phyloP scores from a whole-genome alignment of 1,139 yeast species.

The Debaryomyces psychrophilus region DNA sequence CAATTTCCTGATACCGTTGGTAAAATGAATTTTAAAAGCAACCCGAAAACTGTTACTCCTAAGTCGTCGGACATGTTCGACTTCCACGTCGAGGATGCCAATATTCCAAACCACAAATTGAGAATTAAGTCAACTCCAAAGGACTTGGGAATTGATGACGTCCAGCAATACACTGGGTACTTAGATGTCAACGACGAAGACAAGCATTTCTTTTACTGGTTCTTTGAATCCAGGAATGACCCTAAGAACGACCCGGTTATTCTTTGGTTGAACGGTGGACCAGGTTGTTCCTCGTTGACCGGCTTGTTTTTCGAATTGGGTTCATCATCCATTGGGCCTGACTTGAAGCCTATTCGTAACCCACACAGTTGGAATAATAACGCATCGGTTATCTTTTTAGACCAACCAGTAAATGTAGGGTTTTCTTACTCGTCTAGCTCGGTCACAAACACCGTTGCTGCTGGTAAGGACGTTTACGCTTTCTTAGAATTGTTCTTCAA shows the following conservation, averaged over 20 bases:
- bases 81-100: slow-evolving; percentile 49
- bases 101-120: slow-evolving; percentile 58
- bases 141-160: slow-evolving; percentile 71
- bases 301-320: slow-evolving; percentile 51
- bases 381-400: slow-evolving; percentile 50
- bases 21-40: slow-evolving; percentile 50
- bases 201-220: slow-evolving; percentile 64
- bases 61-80: slow-evolving; percentile 52
- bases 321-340: slow-evolving; percentile 40
- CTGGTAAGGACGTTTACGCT: slow-evolving; percentile 91
- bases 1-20: slow-evolving; percentile 57
- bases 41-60: slow-evolving; percentile 48
- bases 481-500: slow-evolving; percentile 87
- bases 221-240: slow-evolving; percentile 49
- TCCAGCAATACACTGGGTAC: slow-evolving; percentile 85
- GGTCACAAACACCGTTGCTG: slow-evolving; percentile 79
- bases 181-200: slow-evolving; percentile 82
- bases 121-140: slow-evolving; percentile 64
- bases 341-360: slow-evolving; percentile 40
- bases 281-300: slow-evolving; percentile 49
- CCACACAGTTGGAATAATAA: slow-evolving; percentile 49
- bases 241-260: slow-evolving; percentile 48
- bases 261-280: slow-evolving; percentile 53
- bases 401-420: slow-evolving; percentile 61
- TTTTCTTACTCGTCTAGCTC: slow-evolving; percentile 71